Conservation (phyloP, 139 green algal genomes). For the Coelastrella sp. region DNA sequence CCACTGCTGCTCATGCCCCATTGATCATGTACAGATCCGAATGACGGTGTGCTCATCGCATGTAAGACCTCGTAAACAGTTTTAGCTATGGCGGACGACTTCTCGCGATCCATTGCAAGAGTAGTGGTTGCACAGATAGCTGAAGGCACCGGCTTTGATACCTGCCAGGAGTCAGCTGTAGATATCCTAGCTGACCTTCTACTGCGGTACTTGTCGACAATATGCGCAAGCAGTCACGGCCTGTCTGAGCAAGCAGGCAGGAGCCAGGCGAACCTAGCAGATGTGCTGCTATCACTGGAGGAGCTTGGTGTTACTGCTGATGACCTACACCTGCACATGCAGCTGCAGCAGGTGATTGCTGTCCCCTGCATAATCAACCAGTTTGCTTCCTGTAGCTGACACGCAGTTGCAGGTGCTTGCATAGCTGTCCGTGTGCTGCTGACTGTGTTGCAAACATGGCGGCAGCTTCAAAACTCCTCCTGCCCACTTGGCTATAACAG, state of each 20-base stretch:
- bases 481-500: too few species aligned
- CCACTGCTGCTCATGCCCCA: background rate
- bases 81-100: slow-evolving; percentile 64
- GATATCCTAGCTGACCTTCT: slow-evolving; percentile 87
- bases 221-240: slow-evolving; percentile 66
- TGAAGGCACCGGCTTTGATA: slow-evolving; percentile 76
- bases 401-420: background rate
- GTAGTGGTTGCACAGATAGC: slow-evolving; percentile 74
- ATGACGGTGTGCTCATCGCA: too few species aligned
- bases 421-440: background rate
- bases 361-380: background rate
- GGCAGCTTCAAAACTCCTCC: background rate
- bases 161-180: slow-evolving; percentile 75
- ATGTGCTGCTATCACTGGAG: slow-evolving; percentile 80
- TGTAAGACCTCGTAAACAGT: too few species aligned
- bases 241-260: slow-evolving; percentile 85
- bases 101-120: slow-evolving; percentile 67
- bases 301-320: slow-evolving; percentile 76
- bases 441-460: background rate
- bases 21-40: too few species aligned
- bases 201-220: slow-evolving; percentile 79
- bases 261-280: slow-evolving; percentile 74
- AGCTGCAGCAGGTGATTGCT: slow-evolving; percentile 22
- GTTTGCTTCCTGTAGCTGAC: background rate
- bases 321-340: slow-evolving; percentile 60